A percentile compares a stretch with the other conserved stretches of the same genome.
These are phyloP conservation scores for Apiospora aurea DNA, from an alignment of 2,329 filamentous ascomycete genomes.

Conservation along the genomic window DNA sequence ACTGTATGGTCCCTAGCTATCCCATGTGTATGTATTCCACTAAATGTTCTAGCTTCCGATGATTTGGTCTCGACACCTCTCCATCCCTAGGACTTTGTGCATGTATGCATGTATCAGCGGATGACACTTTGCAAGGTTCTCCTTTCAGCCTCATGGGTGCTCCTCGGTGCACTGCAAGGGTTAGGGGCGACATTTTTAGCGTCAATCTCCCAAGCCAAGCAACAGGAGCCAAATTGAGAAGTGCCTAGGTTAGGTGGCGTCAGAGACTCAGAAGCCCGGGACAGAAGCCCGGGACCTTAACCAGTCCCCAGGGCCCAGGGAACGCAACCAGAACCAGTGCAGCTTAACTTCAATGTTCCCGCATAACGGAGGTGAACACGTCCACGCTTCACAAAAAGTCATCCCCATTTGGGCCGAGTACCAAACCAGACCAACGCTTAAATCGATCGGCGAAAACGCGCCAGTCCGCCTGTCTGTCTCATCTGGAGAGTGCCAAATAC, in stretches of 20 bases:
- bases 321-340: constrained; percentile 2
- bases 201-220: constrained; percentile 13
- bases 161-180: background rate
- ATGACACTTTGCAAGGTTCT: constrained; percentile 7
- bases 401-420: constrained; percentile 4
- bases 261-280: background rate
- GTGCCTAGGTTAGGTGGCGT: constrained; percentile 11
- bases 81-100: background rate
- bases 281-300: background rate
- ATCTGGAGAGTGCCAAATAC: background rate
- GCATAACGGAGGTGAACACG: constrained; percentile 4
- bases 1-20: background rate
- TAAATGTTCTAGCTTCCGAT: background rate
- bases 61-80: background rate
- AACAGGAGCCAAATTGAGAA: background rate
- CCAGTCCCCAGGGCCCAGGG: background rate
- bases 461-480: background rate
- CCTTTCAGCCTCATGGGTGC: constrained; percentile 19
- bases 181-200: background rate
- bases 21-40: background rate
- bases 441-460: background rate
- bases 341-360: constrained; percentile 14
- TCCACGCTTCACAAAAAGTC: constrained; percentile 20
- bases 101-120: background rate
- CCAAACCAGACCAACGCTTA: background rate